Evolutionary conservation across 257 asterid genomes (phyloP), one percentile per base, ranked within the genome.

Genomic region (Solanum lignicaule): DNA sequence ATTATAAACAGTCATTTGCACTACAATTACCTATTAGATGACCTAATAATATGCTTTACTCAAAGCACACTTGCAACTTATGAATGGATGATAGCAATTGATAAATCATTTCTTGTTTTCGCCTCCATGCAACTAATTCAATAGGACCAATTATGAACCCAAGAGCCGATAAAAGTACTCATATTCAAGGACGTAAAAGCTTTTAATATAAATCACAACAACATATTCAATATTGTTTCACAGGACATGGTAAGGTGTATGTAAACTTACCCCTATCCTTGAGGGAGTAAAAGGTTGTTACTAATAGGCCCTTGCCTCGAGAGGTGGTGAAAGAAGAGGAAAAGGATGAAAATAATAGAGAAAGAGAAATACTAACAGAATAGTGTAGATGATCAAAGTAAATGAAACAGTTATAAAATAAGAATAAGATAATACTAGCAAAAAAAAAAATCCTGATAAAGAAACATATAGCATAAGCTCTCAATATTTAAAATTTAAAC

Each of bases 251-350:
- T 31, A 20, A 71, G 7, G n/a, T 7, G 1, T 69, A 31, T 4
- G 2, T 1, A 69, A 6, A 27, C 73, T 25, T 66, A 25, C 20
- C 18, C 2, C 6, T 15, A 4, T 29, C 0, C 12, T 5, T 71
- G 6, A 29, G 39, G 0, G 5, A 7, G 3, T 4, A 4, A 5
- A 31, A 69, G 1, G 0, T 27, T 14, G 0, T 31, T 69, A 15
- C 32, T 1, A 9, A 31, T 29, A 69, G n/a, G 7, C 3, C 13
- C 13, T 31, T 9, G 3, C 0, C n/a, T 31, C 1, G 6, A 31
- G 23, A 69, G 10, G 12, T 15, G 12, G 12, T 31, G n/a, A 69
- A 71, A 71, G 39, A 31, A 69, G 12, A 31, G 6, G n/a, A 31
- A 69, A 0, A 29, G 25, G 14, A 62, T 23, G 29, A n/a, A 6